Base-by-base conservation (phyloP, 2,329 filamentous ascomycete genomes). In the Apiospora aurea region DNA sequence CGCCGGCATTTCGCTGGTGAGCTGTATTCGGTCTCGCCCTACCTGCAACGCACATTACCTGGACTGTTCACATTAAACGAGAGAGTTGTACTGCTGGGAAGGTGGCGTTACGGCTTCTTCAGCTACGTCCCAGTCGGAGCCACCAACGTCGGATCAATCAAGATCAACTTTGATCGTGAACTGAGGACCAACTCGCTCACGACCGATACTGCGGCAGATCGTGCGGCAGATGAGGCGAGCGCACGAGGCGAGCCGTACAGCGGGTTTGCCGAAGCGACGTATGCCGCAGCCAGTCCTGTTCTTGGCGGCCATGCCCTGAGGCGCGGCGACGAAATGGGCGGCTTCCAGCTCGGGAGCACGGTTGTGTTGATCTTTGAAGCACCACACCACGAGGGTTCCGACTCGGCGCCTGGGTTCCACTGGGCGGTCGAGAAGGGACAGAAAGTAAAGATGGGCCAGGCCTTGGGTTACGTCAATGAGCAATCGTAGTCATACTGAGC, bases 101-200 rank as follows among this genome's bases (percentile, higher is more conserved):
- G 95, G 72, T 99, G 96, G 96, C 93, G 95, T 71, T 97, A 94
- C 89, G 96, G 96, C 24, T 98, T 99, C 88, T 99, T 99, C 87
- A 93, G 92, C 76, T 98, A 95, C 84, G 96, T 94, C 0, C 95
- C 97, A 18, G 96, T 99, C 46, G 96, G 96, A 74, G 96, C 96
- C 10, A 99, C 96, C 29, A 99, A 99, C 78, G 96, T 99, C 64
- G 96, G 96, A 71, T 97, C 94, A 73, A 98, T 99, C 84, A 93
- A 94, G 80, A 90, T 99, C 85, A 98, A 99, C 84, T 99, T 99
- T 81, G 97, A 99, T 83, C 88, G 92, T 73, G 96, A 99, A 83
- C 87, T 99, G 73, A 92, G 96, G 75, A 97, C 97, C 69, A 99
- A 99, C 84, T 95, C 91, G 76, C 86, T 99, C 70, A 92, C 93